phyloP scores from a whole-genome alignment of 2,329 filamentous ascomycete species.

The Cercospora nicotianae region DNA sequence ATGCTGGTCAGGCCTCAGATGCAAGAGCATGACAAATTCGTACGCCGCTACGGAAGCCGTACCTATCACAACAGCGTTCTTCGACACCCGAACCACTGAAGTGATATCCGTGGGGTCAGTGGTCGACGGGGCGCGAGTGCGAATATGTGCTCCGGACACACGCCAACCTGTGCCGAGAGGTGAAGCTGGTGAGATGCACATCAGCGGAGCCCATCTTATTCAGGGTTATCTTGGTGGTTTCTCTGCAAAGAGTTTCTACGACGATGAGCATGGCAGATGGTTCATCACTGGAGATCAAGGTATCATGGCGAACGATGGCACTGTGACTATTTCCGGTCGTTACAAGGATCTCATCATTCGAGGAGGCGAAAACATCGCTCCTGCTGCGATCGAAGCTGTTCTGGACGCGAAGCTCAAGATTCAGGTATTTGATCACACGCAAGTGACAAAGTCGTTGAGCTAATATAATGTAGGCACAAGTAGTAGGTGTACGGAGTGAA shows the following conservation, averaged over 20 bases:
- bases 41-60: neutral
- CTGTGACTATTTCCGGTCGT: constrained; percentile 14
- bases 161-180: constrained; percentile 14
- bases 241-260: constrained; percentile 13
- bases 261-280: constrained; percentile 14
- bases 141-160: constrained; percentile 16
- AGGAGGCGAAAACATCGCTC: constrained; percentile 22
- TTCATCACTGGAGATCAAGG: constrained; percentile 23
- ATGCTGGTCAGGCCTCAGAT: constrained; percentile 4
- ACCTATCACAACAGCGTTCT: neutral
- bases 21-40: constrained; percentile 12
- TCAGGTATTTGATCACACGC: neutral
- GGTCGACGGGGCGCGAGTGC: neutral
- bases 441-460: no score
- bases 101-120: neutral
- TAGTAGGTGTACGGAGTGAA: constrained; percentile 22
- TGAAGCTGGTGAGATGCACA: constrained; percentile 19
- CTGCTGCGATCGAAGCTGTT: constrained; percentile 18
- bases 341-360: constrained; percentile 26
- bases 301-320: constrained; percentile 15
- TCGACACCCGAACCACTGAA: neutral
- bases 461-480: constrained; percentile 14
- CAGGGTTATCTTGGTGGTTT: constrained; percentile 12
- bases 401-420: constrained; percentile 3
- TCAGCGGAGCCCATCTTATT: constrained; percentile 14